Base-by-base conservation (phyloP, 2,329 filamentous ascomycete species). In the Cladosporium sp. region DNA sequence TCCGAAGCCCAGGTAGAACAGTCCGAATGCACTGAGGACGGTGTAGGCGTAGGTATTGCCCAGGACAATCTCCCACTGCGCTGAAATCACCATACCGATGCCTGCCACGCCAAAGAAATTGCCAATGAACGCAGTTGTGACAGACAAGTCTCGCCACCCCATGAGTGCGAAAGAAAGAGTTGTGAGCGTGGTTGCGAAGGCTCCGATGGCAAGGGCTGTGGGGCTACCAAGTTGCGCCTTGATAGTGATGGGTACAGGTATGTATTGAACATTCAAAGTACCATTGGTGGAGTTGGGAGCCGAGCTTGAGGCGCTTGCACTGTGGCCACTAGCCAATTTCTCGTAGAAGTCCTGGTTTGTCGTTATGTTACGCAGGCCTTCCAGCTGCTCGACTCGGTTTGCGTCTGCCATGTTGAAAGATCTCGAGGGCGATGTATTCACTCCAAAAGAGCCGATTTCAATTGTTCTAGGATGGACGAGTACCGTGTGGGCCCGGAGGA, bases 91-190 rank as follows among this genome's bases (percentile, higher is more conserved):
- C 67, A 87, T 78, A 0, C 83, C 84, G 59, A 86, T 79, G 0
- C 80, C 83, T 3, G 79, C 78, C 3, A 80, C 75, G 66, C 84
- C 85, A 75, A 85, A 85, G 75, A 86, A 84, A 67, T 86, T 84
- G 4, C 78, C 84, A 39, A 86, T 79, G 68, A 81, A 86, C 1
- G 83, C 82, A 62, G 85, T 86, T 1, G 78, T 79, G 1, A 77
- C 81, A 0, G 79, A 80, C 0, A 86, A 79, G 10, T 82, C 82
- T 43, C 85, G 77, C 76, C 79, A 86, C 70, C 84, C 84, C 83
- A 86, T 86, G 58, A 86, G 71, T n/a, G 80, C 79, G 0, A 85
- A 73, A 0, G 83, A 85, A 0, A 86, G 74, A 0, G 84, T 85
- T 0, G 82, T 85, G 18, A 86, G 69, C 0, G 84, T 86, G 1